phyloP scores from a whole-genome alignment of 1,139 yeast species.

The Yamadazyma diddensiae region DNA sequence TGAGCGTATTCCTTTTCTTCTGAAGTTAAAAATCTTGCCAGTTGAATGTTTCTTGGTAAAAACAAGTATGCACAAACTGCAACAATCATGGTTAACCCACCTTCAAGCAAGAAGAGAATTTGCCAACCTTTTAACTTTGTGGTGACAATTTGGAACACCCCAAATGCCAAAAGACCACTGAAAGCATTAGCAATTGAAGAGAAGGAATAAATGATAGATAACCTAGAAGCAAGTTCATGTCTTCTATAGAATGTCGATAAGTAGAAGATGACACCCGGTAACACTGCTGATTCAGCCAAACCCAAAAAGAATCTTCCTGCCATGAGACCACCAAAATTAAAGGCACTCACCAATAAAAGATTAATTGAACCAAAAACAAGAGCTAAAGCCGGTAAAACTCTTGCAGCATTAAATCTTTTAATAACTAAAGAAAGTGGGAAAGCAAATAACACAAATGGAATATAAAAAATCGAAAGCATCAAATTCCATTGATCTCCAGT shows the following conservation, averaged over 20 bases:
- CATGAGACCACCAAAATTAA: conserved; percentile 23
- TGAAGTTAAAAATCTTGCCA: conserved; percentile 25
- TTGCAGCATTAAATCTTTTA: conserved; percentile 24
- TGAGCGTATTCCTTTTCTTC: conserved; percentile 26
- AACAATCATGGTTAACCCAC: conserved; percentile 50
- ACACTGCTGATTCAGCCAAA: conserved; percentile 27
- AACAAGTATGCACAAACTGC: conserved; percentile 46
- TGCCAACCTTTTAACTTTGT: conserved; percentile 49
- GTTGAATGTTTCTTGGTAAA: conserved; percentile 22
- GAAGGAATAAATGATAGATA: conserved; percentile 26
- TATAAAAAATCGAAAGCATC: conserved; percentile 29
- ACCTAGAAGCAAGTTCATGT: conserved; percentile 24
- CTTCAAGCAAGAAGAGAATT: conserved; percentile 66
- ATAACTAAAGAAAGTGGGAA: conserved; percentile 33
- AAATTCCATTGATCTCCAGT: conserved; percentile 28
- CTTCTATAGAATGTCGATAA: conserved; percentile 28
- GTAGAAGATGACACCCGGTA: conserved; percentile 28
- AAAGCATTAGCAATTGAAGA: conserved; percentile 26
- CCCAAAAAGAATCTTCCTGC: conserved; percentile 28
- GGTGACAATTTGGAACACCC: conserved; percentile 20
- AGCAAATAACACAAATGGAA: conserved; percentile 31
- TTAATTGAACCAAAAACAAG: conserved; percentile 26
- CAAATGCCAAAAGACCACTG: conserved; percentile 29
- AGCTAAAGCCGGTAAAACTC: conserved; percentile 30
- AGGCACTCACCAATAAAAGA: conserved; percentile 23